A percentile compares a stretch with the other conserved stretches of the same genome.
Conservation (phyloP, 495 filamentous ascomycete species). For the Daldinia loculata region DNA sequence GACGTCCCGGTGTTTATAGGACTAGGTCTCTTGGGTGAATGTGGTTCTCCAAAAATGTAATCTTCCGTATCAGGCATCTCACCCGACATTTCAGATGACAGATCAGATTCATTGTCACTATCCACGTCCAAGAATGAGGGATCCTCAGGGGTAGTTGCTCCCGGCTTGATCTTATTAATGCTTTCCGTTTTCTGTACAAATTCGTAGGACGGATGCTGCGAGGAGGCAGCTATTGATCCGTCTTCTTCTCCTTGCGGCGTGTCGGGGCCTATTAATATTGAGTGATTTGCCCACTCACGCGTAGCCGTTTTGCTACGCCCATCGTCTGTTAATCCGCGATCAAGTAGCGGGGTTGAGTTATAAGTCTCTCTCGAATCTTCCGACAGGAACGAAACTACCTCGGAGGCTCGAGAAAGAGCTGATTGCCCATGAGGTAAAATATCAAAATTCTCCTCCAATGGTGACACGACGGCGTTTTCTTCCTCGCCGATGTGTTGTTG, state of each 20-base stretch:
- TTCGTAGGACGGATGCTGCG: slow-evolving; percentile 55
- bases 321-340: slow-evolving; percentile 73
- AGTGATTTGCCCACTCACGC: slow-evolving; percentile 57
- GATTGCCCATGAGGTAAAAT: slow-evolving; percentile 14
- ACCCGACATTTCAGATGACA: slow-evolving; percentile 82
- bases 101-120: slow-evolving; percentile 74
- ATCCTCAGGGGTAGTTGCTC: slow-evolving; percentile 48
- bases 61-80: slow-evolving; percentile 67
- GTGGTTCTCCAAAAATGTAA: slow-evolving; percentile 43
- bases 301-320: slow-evolving; percentile 52
- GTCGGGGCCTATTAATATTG: slow-evolving; percentile 53
- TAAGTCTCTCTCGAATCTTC: slow-evolving; percentile 68
- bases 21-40: slow-evolving; percentile 39
- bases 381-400: slow-evolving; percentile 57
- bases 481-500: slow-evolving; percentile 56
- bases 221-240: slow-evolving; percentile 35
- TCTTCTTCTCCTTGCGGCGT: slow-evolving; percentile 44
- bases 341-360: slow-evolving; percentile 77
- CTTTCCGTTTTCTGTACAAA: slow-evolving; percentile 59
- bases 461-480: slow-evolving; percentile 32
- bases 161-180: slow-evolving; percentile 48
- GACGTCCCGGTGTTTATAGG: slow-evolving; percentile 42
- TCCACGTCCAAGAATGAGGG: slow-evolving; percentile 72
- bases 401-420: slow-evolving; percentile 39
- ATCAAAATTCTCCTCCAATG: slow-evolving; percentile 30